A percentile compares a stretch with the other conserved stretches of the same genome.
Conservation (phyloP, 1,284 basidiomycete genomes). For the Schizopora paradoxa region DNA sequence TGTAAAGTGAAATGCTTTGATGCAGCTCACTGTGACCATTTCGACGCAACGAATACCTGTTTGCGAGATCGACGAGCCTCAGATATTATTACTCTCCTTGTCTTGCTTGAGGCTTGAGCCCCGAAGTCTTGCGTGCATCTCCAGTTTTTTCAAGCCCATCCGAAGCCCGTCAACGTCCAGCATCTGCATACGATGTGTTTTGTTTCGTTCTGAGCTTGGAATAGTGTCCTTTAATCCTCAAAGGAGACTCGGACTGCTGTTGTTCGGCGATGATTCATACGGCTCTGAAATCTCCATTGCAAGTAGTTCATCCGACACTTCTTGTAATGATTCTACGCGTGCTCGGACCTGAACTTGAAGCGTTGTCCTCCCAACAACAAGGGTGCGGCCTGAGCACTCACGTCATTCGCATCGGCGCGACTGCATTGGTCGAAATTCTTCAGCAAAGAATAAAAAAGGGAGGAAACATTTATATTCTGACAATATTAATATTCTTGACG, state of each 20-base stretch:
- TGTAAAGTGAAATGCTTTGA: no score
- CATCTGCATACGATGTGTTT: constrained; percentile 69
- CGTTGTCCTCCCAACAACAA: constrained; percentile 65
- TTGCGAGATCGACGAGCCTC: no score
- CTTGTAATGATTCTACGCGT: constrained; percentile 72
- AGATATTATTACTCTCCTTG: no score
- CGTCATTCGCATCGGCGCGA: constrained; percentile 88
- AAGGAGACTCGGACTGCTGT: constrained; percentile 74
- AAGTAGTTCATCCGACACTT: constrained; percentile 77
- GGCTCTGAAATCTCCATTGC: constrained; percentile 65
- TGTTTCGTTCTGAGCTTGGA: constrained; percentile 78
- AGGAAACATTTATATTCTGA: constrained; percentile 54
- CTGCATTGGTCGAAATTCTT: constrained; percentile 35
- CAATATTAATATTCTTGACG: constrained; percentile 60
- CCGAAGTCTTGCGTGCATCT: constrained; percentile 72
- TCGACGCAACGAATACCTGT: no score
- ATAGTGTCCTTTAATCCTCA: constrained; percentile 90
- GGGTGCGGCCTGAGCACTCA: constrained; percentile 66
- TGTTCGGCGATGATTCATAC: constrained; percentile 55
- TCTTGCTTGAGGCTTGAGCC: no score
- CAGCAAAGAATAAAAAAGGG: constrained; percentile 4
- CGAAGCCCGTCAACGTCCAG: constrained; percentile 75
- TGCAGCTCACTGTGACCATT: no score
- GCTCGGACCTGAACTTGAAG: constrained; percentile 60
- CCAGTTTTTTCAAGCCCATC: constrained; percentile 77